Evolutionary conservation across 345 rosid species (phyloP).

Genomic region (Camelina hispida): DNA sequence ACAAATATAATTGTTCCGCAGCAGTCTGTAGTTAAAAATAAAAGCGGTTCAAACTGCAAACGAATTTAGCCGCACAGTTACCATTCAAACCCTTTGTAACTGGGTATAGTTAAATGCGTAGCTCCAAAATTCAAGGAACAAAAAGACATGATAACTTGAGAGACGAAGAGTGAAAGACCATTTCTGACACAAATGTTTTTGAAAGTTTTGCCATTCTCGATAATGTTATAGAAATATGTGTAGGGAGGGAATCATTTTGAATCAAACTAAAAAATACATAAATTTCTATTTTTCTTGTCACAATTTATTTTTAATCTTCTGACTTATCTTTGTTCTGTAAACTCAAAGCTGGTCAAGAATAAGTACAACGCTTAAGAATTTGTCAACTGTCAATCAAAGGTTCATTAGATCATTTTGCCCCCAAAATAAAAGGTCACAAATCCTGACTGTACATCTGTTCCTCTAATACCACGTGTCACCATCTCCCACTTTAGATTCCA

Average conservation of each 20-base stretch:
- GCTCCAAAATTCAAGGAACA: conserved; percentile 38
- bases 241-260: conserved; percentile 32
- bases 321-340: neutral
- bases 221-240: neutral
- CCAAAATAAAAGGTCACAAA: neutral
- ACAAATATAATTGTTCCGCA: no score
- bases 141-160: conserved; percentile 26
- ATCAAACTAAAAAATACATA: neutral
- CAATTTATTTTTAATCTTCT: neutral
- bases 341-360: conserved; percentile 1
- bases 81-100: no score
- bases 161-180: conserved; percentile 26
- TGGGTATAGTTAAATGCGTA: conserved; percentile 25
- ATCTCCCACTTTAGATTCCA: neutral
- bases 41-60: no score
- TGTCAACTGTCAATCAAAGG: neutral
- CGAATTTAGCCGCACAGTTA: no score
- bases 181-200: conserved; percentile 43
- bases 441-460: conserved; percentile 16
- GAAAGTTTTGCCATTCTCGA: conserved; percentile 19
- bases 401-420: conserved; percentile 18
- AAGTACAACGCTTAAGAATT: neutral
- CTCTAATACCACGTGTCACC: conserved; percentile 12
- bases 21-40: no score
- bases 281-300: neutral